phyloP scores from a whole-genome alignment of 306 rosid species.

The Urtica urens region DNA sequence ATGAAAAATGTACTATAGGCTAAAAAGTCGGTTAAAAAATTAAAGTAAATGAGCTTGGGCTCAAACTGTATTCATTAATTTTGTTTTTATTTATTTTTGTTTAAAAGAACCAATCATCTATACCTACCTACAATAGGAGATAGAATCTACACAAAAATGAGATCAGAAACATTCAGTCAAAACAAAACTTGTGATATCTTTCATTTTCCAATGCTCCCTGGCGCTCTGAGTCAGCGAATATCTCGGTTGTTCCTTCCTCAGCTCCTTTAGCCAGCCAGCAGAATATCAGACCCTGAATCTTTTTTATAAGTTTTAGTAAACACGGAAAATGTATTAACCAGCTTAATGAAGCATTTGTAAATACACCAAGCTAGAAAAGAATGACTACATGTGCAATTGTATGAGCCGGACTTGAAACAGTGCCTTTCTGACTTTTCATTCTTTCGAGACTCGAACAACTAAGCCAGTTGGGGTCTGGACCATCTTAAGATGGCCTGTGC shows the following conservation, averaged over 20 bases:
- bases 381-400: slow-evolving; percentile 10
- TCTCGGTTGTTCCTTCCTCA: not conserved
- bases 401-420: slow-evolving; percentile 3
- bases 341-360: too few relatives aligned
- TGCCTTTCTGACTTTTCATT: slow-evolving; percentile 27
- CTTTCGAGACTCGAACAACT: slow-evolving; percentile 58
- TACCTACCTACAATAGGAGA: too few relatives aligned
- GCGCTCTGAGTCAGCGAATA: not conserved
- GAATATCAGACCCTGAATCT: not conserved
- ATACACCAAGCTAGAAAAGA: slow-evolving; percentile 10
- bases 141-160: too few relatives aligned
- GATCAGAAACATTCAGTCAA: too few relatives aligned
- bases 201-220: not conserved
- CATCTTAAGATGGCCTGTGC: slow-evolving; percentile 64
- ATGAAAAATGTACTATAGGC: too few relatives aligned
- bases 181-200: too few relatives aligned
- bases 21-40: too few relatives aligned
- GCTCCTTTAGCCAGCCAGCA: slow-evolving; percentile 8
- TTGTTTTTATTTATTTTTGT: too few relatives aligned
- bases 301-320: not conserved
- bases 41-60: too few relatives aligned
- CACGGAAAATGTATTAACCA: not conserved
- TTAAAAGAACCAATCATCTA: too few relatives aligned
- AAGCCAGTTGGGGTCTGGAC: slow-evolving; percentile 60
- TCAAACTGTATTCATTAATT: too few relatives aligned